Base-by-base conservation (phyloP, 2,329 filamentous ascomycete species). In the Onygenales sp. region DNA sequence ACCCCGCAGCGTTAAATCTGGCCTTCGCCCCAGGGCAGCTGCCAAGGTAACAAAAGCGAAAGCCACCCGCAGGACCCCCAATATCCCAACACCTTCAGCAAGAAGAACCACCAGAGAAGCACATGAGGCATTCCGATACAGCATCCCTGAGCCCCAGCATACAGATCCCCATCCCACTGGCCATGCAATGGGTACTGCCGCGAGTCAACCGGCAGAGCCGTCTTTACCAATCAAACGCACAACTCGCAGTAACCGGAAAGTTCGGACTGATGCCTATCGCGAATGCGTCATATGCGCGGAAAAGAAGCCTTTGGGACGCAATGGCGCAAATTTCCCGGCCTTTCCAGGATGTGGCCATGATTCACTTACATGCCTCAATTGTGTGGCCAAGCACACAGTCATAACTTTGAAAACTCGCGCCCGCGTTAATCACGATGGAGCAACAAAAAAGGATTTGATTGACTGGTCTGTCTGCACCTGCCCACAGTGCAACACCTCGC, bases 241-340 rank as follows among this genome's bases (percentile, higher is more conserved):
- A 14, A 6, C 17, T 33, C 44, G 17, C 32, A 52, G n/a, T 5
- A 42, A 36, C 8, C 47, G 39, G 27, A 50, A 51, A 39, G 42
- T 21, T 33, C 36, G 27, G 11, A 45, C 27, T 33, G 33, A 51
- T 13, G 40, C 44, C 9, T 42, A 21, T 11, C 54, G 52, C 10
- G 47, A 53, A 53, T 58, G 56, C 31, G 6, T 47, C 13, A 53
- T 56, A n/a, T 58, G 56, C 52, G 31, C 39, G 33, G 49, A 54
- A 45, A 43, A 10, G 7, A 53, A 53, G 31, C 46, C 42, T 9
- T 2, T 53, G 6, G 54, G 50, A 36, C 37, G n/a, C 7, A 51
- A 51, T 6, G 46, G 45, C 8, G 47, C 55, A 9, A 51, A 50
- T 37, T 56, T 58, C n/a, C 54, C 52, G 8, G 11, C 39, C 5